Conservation (phyloP, 352 stramenopile genomes). For the Globisporangium abappressorium region DNA sequence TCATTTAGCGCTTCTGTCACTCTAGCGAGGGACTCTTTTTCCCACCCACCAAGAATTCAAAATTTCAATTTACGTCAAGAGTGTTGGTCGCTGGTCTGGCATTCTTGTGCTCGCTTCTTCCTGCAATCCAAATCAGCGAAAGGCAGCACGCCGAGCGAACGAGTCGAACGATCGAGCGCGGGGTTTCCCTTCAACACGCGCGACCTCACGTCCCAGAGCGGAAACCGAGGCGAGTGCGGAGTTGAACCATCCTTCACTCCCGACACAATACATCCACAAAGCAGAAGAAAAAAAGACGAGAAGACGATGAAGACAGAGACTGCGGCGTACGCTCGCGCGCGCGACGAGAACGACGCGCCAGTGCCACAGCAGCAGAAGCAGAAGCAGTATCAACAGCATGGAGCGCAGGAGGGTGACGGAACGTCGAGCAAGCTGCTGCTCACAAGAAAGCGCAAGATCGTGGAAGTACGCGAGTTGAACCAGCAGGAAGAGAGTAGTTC, state of each 20-base stretch:
- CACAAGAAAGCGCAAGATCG: slow-evolving; percentile 37
- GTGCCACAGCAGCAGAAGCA: neutral
- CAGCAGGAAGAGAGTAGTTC: slow-evolving; percentile 1
- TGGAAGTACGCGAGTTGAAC: slow-evolving; percentile 23
- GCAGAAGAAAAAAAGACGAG: neutral
- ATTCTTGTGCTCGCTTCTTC: neutral
- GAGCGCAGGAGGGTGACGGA: slow-evolving; percentile 1
- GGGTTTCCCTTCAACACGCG: slow-evolving; percentile 19
- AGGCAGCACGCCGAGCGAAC: neutral
- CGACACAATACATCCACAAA: neutral
- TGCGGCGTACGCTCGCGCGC: slow-evolving; percentile 5
- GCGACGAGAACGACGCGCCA: slow-evolving; percentile 21
- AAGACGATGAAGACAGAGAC: slow-evolving; percentile 8
- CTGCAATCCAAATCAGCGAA: neutral
- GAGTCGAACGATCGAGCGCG: slow-evolving; percentile 1
- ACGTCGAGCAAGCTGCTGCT: slow-evolving; percentile 8
- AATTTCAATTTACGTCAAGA: slow-evolving; percentile 13
- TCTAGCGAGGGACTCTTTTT: neutral
- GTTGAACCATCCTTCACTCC: slow-evolving; percentile 1
- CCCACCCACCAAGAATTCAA: slow-evolving; percentile 10
- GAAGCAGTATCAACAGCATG: neutral
- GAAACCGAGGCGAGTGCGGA: slow-evolving; percentile 19
- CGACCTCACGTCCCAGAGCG: slow-evolving; percentile 5
- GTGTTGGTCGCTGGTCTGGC: slow-evolving; percentile 1
- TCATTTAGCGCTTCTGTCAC: neutral